Evolutionary conservation across 1,139 yeast species (phyloP), one percentile per base, ranked within the genome.

Genomic region (Debaryomyces fabryi): DNA sequence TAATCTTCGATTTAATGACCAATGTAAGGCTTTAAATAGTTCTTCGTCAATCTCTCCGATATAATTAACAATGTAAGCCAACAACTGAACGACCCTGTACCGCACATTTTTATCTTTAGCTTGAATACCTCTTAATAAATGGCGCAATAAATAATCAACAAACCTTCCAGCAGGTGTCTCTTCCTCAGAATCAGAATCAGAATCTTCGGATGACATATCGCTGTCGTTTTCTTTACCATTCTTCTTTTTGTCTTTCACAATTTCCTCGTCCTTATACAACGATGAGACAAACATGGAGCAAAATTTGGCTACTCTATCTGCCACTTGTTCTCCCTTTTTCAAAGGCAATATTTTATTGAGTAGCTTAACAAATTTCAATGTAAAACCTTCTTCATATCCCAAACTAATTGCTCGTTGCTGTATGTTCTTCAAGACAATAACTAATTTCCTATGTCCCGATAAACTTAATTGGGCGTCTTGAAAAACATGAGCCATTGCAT

Each of bases 61-160:
- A 48, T 83, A 83, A 54, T 84, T 83, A 64, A 92, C 84, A 37
- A 88, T 71, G 42, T 82, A 82, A 0, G 95, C 91, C 45, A 93
- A 69, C 29, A 92, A 67, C 62, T 91, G 97, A 34, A 89, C 85
- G 6, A 86, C 86, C 48, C 98, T 75, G 61, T 81, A 91, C 42
- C 99, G 74, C 1, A 93, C 97, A 52, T 79, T 81, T 60, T 79
- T 83, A 61, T 88, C 88, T 56, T 81, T 83, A 9, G 96, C 86
- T 50, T 85, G 91, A 1, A 87, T 75, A 1, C 97, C 98, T 50
- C 85, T 76, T 23, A 88, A 66, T 37, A 90, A 69, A 64, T 87
- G 92, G 38, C 81, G 76, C 4, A 90, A 77, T 36, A 90, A 66
- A 53, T 74, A 74, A 49, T 85, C 84, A 13, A 86, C 77, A 58